These are phyloP conservation scores for Coemansia asiatica DNA, from an alignment of 192 early-diverging fungal genomes.

Conservation along the genomic window DNA sequence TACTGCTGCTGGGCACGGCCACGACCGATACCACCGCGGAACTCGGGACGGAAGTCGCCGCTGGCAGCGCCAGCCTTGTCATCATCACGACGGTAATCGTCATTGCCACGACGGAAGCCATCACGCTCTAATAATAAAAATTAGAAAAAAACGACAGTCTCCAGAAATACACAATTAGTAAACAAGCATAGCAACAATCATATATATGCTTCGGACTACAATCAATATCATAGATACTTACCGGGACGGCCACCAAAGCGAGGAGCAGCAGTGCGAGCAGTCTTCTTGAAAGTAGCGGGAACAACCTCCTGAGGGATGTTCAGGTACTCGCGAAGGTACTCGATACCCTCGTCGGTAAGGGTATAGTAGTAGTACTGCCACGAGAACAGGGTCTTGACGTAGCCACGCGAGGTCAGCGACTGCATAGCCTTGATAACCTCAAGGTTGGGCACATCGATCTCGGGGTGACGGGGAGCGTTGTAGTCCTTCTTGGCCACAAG, in stretches of 20 bases:
- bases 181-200: neutral
- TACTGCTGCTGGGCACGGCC: constrained; percentile 53
- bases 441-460: constrained; percentile 96
- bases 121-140: constrained; percentile 64
- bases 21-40: constrained; percentile 93
- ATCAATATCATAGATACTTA: constrained; percentile 53
- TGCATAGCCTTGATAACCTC: constrained; percentile 99
- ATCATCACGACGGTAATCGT: constrained; percentile 82
- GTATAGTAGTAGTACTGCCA: constrained; percentile 99
- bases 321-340: constrained; percentile 95
- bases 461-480: constrained; percentile 92
- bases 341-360: constrained; percentile 97
- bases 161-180: neutral
- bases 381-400: constrained; percentile 95
- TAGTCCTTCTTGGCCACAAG: constrained; percentile 99
- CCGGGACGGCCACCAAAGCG: constrained; percentile 67
- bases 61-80: constrained; percentile 91
- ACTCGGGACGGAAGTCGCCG: constrained; percentile 95
- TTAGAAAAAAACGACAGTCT: constrained; percentile 10
- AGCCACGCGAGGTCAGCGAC: constrained; percentile 90
- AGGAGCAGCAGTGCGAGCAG: constrained; percentile 68
- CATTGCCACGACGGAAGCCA: constrained; percentile 73
- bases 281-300: constrained; percentile 97
- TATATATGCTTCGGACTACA: too few species aligned
- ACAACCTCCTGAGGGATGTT: constrained; percentile 97